Evolutionary conservation across 2,329 filamentous ascomycete species (phyloP).

Genomic region (Clonostachys sp.): DNA sequence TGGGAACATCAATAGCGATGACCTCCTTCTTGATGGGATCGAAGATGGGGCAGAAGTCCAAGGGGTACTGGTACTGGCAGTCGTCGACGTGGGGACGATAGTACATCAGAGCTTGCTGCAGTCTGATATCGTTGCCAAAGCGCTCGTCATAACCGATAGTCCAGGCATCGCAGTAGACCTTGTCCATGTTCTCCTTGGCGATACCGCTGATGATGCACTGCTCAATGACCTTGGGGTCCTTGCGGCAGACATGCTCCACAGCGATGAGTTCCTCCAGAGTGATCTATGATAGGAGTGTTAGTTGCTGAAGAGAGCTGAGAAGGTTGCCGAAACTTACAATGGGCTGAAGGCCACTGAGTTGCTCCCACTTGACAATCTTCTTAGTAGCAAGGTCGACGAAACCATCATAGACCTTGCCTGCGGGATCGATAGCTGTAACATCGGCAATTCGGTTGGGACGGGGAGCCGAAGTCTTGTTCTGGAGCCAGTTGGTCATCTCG

Average conservation of each 20-base stretch:
- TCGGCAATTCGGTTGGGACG: conserved; percentile 72
- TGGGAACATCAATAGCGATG: conserved; percentile 79
- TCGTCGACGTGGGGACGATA: conserved; percentile 82
- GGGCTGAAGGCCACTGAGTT: conserved; percentile 73
- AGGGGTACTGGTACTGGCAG: conserved; percentile 84
- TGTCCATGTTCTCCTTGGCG: conserved; percentile 81
- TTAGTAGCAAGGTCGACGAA: conserved; percentile 66
- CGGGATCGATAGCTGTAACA: conserved; percentile 74
- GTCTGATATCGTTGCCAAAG: conserved; percentile 70
- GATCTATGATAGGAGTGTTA: conserved; percentile 46
- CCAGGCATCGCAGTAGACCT: conserved; percentile 95
- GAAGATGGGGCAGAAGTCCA: conserved; percentile 93
- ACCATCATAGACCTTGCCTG: conserved; percentile 78
- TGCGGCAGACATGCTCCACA: conserved; percentile 72
- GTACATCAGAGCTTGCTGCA: conserved; percentile 95
- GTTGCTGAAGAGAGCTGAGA: background rate
- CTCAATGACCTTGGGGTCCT: conserved; percentile 83
- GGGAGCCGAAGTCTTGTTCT: conserved; percentile 52
- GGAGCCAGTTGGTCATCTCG: conserved; percentile 77
- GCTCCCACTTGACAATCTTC: conserved; percentile 70
- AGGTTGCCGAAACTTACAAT: conserved; percentile 45
- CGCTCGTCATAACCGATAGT: conserved; percentile 93
- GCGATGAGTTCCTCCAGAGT: conserved; percentile 85
- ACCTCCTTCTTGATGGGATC: conserved; percentile 76
- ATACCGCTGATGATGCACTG: conserved; percentile 84